Percentiles rank a stretch among this genome's conserved stretches.
Conservation (phyloP, 352 stramenopile species). For the Pythium diclinum region DNA sequence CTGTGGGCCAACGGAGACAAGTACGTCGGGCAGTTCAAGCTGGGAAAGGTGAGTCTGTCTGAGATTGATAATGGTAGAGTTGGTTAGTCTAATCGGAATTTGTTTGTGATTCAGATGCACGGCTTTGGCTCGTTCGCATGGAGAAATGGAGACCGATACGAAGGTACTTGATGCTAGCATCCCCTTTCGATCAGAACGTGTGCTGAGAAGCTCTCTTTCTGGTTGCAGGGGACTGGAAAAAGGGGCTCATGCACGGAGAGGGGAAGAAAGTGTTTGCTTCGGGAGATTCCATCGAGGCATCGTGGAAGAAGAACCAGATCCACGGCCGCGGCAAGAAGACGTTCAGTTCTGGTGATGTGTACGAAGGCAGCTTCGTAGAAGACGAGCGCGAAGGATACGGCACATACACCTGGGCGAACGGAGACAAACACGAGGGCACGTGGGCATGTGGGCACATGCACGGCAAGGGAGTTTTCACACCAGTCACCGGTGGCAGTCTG, state of each 20-base stretch:
- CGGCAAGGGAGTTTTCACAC: slow-evolving; percentile 54
- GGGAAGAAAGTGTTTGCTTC: slow-evolving; percentile 64
- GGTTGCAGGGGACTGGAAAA: slow-evolving; percentile 69
- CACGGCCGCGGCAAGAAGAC: slow-evolving; percentile 61
- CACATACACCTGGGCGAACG: slow-evolving; percentile 68
- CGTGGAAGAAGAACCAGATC: slow-evolving; percentile 60
- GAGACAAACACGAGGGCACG: slow-evolving; percentile 59
- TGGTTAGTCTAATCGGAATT: not conserved
- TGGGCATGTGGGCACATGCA: slow-evolving; percentile 63
- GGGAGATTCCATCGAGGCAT: slow-evolving; percentile 59
- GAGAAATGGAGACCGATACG: slow-evolving; percentile 72
- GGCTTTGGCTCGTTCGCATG: slow-evolving; percentile 67
- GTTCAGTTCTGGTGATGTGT: slow-evolving; percentile 65
- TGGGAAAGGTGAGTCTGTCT: slow-evolving; percentile 52
- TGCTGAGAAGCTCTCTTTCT: not conserved
- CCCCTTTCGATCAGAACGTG: not conserved
- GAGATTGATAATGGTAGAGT: not conserved
- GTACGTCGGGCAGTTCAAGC: slow-evolving; percentile 82
- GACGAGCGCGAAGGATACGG: slow-evolving; percentile 66
- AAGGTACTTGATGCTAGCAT: slow-evolving; percentile 36
- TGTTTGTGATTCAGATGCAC: slow-evolving; percentile 44
- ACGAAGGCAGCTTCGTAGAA: slow-evolving; percentile 59
- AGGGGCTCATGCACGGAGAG: slow-evolving; percentile 68
- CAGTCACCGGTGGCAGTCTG: slow-evolving; percentile 31
- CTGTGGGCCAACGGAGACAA: slow-evolving; percentile 89